phyloP scores from a whole-genome alignment of 306 rosid species.

The Mimosa bimucronata region DNA sequence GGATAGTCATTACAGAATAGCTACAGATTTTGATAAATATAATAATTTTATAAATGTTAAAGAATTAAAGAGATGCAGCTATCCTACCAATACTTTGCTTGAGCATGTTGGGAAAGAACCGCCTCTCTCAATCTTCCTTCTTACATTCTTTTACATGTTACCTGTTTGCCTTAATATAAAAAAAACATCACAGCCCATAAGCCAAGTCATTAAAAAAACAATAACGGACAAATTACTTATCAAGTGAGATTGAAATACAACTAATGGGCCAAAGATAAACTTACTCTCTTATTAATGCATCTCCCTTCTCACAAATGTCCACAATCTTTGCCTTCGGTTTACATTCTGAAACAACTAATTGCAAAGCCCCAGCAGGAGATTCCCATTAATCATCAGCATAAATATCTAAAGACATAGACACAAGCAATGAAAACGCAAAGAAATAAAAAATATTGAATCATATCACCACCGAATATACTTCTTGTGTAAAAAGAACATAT shows the following conservation, averaged over 20 bases:
- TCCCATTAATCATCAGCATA: not conserved
- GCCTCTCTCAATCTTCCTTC: conserved; percentile 92
- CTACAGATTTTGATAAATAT: too few relatives aligned
- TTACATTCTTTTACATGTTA: conserved; percentile 74
- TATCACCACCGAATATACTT: too few relatives aligned
- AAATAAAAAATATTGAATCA: too few relatives aligned
- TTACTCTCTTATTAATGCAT: conserved; percentile 84
- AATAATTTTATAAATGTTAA: too few relatives aligned
- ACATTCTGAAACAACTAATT: conserved; percentile 70
- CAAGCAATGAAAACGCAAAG: too few relatives aligned
- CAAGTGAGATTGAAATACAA: too few relatives aligned
- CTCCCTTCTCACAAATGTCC: conserved; percentile 87
- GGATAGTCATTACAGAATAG: too few relatives aligned
- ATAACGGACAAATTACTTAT: not conserved
- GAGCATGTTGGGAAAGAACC: conserved; percentile 94
- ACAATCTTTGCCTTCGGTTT: conserved; percentile 88
- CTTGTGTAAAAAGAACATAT: too few relatives aligned
- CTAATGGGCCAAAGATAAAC: conserved; percentile 19
- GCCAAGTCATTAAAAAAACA: not conserved
- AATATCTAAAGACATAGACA: conserved; percentile 10
- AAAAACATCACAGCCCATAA: conserved; percentile 19
- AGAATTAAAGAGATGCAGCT: too few relatives aligned
- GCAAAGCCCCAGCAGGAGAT: conserved; percentile 73
- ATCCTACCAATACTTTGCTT: too few relatives aligned
- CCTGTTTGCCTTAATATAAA: conserved; percentile 66